Evolutionary conservation across 2,329 filamentous ascomycete species (phyloP).

Genomic region (Ascocoryne sarcoides): DNA sequence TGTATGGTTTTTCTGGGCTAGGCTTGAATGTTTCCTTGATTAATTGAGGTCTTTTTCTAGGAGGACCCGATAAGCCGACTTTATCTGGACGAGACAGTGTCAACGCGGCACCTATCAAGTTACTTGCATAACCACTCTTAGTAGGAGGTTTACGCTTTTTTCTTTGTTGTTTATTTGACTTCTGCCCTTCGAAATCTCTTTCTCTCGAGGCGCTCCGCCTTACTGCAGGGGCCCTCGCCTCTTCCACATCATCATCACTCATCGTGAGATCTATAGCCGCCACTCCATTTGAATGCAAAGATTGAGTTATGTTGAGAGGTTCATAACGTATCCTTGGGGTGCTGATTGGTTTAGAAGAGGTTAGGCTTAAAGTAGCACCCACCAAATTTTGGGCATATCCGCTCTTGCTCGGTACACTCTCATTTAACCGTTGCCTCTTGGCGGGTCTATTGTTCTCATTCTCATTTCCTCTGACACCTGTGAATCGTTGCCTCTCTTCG

Average conservation of each 20-base stretch:
- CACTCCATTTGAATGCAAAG: constrained; percentile 1
- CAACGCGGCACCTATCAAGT: constrained; percentile 22
- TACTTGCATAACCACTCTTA: constrained; percentile 22
- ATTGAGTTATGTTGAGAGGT: constrained; percentile 12
- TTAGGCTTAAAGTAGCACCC: constrained; percentile 37
- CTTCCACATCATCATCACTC: constrained; percentile 10
- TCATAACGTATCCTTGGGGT: constrained; percentile 21
- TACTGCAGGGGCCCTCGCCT: background rate
- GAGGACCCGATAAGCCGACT: no score
- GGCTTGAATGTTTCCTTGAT: no score
- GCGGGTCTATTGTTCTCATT: constrained; percentile 27
- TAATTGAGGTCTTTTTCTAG: no score
- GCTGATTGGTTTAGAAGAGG: constrained; percentile 26
- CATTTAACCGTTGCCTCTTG: constrained; percentile 35
- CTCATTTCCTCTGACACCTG: constrained; percentile 3
- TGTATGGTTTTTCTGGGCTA: no score
- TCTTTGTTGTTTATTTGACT: constrained; percentile 9
- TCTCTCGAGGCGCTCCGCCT: no score
- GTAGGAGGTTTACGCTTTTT: constrained; percentile 8
- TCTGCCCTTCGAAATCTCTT: background rate
- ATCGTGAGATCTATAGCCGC: constrained; percentile 20
- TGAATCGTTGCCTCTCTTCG: constrained; percentile 42
- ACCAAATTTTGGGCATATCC: constrained; percentile 44
- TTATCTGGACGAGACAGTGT: constrained; percentile 11
- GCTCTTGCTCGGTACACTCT: constrained; percentile 35